Evolutionary conservation across 2,329 filamentous ascomycete genomes (phyloP).

Genomic region (Ophiognomonia clavigignenti-juglandacearum): DNA sequence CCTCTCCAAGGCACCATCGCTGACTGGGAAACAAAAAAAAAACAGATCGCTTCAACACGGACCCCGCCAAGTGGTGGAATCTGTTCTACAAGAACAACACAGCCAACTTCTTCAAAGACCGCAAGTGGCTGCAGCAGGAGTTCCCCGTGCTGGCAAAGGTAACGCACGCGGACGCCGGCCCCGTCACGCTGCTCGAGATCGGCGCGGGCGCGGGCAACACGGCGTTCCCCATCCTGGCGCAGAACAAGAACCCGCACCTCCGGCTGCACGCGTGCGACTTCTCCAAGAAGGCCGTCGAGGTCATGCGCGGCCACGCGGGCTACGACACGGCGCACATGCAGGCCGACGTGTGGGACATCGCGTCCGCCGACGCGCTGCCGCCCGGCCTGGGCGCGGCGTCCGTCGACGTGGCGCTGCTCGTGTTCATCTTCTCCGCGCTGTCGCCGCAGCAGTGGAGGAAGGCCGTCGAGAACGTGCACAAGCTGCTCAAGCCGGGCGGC

Average conservation of each 20-base stretch:
- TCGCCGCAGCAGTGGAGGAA: constrained; percentile 78
- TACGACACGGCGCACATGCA: constrained; percentile 71
- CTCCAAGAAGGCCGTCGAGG: constrained; percentile 88
- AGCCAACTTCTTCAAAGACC: constrained; percentile 96
- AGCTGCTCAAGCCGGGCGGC: constrained; percentile 86
- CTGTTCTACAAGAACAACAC: constrained; percentile 97
- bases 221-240: constrained; percentile 81
- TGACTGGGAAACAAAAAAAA: constrained; percentile 29
- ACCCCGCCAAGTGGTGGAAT: constrained; percentile 97
- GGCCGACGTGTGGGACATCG: constrained; percentile 93
- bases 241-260: constrained; percentile 76
- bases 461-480: constrained; percentile 76
- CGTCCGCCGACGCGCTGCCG: constrained; percentile 62
- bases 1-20: constrained; percentile 21
- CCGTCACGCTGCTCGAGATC: constrained; percentile 75
- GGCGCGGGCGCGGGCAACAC: constrained; percentile 96
- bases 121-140: constrained; percentile 95
- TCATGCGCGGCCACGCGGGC: constrained; percentile 76
- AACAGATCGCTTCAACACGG: constrained; percentile 74
- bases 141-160: constrained; percentile 83
- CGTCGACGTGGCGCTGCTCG: constrained; percentile 88
- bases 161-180: constrained; percentile 64
- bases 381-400: constrained; percentile 71
- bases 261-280: constrained; percentile 95
- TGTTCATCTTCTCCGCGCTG: constrained; percentile 95